Base-by-base conservation (phyloP, 805 yeast species). In the Starmerella bombi region DNA sequence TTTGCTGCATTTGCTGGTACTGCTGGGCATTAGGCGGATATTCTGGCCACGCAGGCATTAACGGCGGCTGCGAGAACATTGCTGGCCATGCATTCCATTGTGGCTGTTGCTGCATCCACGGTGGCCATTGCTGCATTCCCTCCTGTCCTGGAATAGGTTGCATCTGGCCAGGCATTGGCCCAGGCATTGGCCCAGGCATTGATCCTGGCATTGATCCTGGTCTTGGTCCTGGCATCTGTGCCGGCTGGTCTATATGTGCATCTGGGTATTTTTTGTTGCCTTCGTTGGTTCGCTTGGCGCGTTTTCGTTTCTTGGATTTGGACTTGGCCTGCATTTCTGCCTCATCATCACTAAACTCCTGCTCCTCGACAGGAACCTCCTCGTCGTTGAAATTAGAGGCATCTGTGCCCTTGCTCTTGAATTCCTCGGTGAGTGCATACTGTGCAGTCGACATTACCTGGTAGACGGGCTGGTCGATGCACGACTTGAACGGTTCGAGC, bases 331-430 rank as follows among this genome's bases (percentile, higher is more conserved):
- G 77, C 50, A 75, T 71, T 58, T 91, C 97, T 45, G 72, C 73
- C 56, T 88, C 97, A 59, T 91, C 97, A 58, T 91, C 97, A 1
- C 95, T 82, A 50, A 78, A 88, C 56, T 88, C 97, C 58, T 83
- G 93, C 58, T 91, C 97, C 23, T 81, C 93, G 50, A 77, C 85
- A 0, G 94, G 84, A 23, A 88, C 61, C 54, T 91, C 98, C 61
- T 91, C 97, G 59, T 91, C 98, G 57, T 83, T 80, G 58, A 83
- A 77, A 52, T 91, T 91, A 54, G 93, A 80, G 0, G 98, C 98
- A 63, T 91, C 98, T 1, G 85, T 78, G 19, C 97, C 98, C 53
- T 79, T 86, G 18, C 69, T 63, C 51, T 75, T 81, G 41, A 86
- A 69, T 19, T 72, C 62, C 38, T 79, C 80, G 0, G 97, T 88